These are phyloP conservation scores for Dorcoceras hygrometricum DNA, from an alignment of 257 asterid species.

Conservation along the genomic window DNA sequence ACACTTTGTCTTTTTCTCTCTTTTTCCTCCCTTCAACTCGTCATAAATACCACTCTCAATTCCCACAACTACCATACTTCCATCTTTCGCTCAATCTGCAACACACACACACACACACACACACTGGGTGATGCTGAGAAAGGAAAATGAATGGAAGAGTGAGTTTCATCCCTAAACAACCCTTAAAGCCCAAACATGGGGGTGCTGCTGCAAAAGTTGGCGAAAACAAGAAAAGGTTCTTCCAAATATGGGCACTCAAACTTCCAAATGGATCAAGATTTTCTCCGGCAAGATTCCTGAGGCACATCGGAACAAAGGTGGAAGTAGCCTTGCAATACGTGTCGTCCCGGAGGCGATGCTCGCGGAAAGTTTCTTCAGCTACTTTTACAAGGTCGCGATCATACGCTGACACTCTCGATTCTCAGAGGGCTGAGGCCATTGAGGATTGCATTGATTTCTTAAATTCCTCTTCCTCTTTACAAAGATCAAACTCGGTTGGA, in stretches of 20 bases:
- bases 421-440: conserved; percentile 87
- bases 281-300: conserved; percentile 45
- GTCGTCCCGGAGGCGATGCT: conserved; percentile 21
- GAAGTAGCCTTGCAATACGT: conserved; percentile 40
- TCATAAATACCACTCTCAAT: conserved; percentile 41
- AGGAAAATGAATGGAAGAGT: conserved; percentile 43
- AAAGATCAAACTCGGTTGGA: conserved; percentile 8
- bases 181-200: conserved; percentile 18
- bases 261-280: conserved; percentile 36
- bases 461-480: conserved; percentile 43
- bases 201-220: conserved; percentile 22
- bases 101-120: conserved; percentile 11
- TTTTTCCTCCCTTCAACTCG: conserved; percentile 11
- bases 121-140: conserved; percentile 23
- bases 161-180: conserved; percentile 45
- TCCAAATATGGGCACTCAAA: conserved; percentile 35
- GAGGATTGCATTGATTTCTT: conserved; percentile 93
- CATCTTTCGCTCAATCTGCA: conserved; percentile 19
- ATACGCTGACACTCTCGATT: conserved; percentile 63
- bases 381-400: conserved; percentile 66
- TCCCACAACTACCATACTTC: conserved; percentile 24
- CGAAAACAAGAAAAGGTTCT: conserved; percentile 32
- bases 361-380: conserved; percentile 60
- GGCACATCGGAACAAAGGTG: conserved; percentile 55
- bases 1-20: conserved; percentile 8